These are phyloP conservation scores for Erigeron canadensis DNA, from an alignment of 129 eudicot species.

Conservation along the genomic window DNA sequence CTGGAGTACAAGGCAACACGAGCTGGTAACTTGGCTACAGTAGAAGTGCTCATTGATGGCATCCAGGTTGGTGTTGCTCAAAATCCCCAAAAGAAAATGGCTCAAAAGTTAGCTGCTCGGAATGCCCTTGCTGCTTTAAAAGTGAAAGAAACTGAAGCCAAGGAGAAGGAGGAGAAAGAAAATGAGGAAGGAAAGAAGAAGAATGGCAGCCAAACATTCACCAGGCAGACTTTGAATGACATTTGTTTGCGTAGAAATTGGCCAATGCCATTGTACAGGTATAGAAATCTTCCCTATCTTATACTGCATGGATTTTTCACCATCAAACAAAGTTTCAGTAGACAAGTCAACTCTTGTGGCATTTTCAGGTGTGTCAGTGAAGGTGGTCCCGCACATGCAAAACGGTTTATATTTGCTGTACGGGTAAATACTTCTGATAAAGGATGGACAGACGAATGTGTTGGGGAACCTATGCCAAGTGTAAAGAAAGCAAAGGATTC, in stretches of 20 bases:
- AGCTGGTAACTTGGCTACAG: constrained; percentile 85
- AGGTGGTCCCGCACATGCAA: constrained; percentile 99
- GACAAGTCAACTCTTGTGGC: not conserved
- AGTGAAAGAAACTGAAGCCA: constrained; percentile 68
- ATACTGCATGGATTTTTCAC: not conserved
- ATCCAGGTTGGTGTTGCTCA: constrained; percentile 82
- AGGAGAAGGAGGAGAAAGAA: constrained; percentile 34
- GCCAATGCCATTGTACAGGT: constrained; percentile 99
- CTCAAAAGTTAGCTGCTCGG: constrained; percentile 95
- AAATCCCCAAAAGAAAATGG: constrained; percentile 97
- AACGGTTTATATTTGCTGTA: constrained; percentile 80
- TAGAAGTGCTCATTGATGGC: constrained; percentile 84
- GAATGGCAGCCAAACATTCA: constrained; percentile 73
- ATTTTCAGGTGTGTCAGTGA: constrained; percentile 75
- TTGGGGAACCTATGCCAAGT: constrained; percentile 99
- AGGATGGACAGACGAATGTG: constrained; percentile 97
- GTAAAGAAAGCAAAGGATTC: constrained; percentile 99
- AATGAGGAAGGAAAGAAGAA: constrained; percentile 63
- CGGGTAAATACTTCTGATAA: constrained; percentile 83
- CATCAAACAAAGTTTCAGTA: not conserved
- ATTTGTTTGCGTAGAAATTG: constrained; percentile 95
- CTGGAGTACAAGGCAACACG: constrained; percentile 93
- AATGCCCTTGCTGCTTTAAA: constrained; percentile 85
- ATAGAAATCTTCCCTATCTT: constrained; percentile 6
- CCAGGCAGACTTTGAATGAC: constrained; percentile 95